Evolutionary conservation across 108 stramenopile genomes (phyloP).

Genomic region (Pseudonitzschia delicatissima): DNA sequence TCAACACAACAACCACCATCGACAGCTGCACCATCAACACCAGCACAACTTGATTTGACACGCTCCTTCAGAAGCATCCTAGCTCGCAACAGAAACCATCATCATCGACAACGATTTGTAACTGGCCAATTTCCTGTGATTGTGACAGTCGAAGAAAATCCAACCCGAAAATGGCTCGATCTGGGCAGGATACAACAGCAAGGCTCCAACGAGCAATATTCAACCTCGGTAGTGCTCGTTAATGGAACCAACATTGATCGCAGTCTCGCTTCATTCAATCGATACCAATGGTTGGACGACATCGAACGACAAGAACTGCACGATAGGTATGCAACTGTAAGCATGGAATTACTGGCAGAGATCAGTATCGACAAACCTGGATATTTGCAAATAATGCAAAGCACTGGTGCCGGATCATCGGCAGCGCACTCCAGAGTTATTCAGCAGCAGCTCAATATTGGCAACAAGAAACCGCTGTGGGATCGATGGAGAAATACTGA

Average conservation of each 20-base stretch:
- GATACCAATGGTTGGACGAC: constrained; percentile 73
- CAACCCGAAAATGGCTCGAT: constrained; percentile 65
- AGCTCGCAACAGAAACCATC: not conserved
- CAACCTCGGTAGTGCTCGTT: constrained; percentile 47
- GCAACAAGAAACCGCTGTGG: constrained; percentile 11
- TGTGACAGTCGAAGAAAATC: constrained; percentile 60
- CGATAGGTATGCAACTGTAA: constrained; percentile 54
- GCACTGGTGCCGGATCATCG: constrained; percentile 49
- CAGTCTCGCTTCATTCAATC: constrained; percentile 63
- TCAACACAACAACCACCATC: not conserved
- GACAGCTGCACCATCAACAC: not conserved
- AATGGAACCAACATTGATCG: constrained; percentile 68
- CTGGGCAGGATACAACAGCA: constrained; percentile 10
- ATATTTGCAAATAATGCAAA: constrained; percentile 63
- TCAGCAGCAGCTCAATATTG: not conserved
- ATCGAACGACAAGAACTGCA: constrained; percentile 54
- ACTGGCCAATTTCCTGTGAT: constrained; percentile 69
- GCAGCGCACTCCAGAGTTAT: constrained; percentile 18
- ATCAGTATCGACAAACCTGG: constrained; percentile 71
- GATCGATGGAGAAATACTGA: constrained; percentile 29
- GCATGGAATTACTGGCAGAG: constrained; percentile 74
- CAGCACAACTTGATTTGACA: not conserved
- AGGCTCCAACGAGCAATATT: not conserved
- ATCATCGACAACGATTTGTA: constrained; percentile 67
- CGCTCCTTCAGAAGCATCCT: not conserved